These are phyloP conservation scores for Sanghuangporus baumii DNA, from an alignment of 1,284 basidiomycete species.

Conservation along the genomic window DNA sequence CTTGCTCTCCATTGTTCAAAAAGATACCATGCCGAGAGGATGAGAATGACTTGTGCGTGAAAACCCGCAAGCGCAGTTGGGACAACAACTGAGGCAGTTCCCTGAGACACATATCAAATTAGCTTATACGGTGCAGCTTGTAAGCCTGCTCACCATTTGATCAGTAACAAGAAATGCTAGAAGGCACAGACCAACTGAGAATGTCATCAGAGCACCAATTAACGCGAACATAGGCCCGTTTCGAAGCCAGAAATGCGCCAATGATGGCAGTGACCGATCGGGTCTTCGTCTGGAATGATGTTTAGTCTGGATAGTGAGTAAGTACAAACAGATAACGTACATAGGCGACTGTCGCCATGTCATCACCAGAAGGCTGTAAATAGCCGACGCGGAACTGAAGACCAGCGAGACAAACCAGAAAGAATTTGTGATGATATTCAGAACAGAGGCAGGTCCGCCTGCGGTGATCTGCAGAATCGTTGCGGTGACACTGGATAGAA, in stretches of 20 bases:
- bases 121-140: background rate
- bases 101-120: background rate
- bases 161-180: background rate
- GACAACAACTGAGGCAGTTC: background rate
- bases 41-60: background rate
- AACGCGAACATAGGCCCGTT: slow-evolving; percentile 1
- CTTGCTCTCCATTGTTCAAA: slow-evolving; percentile 1
- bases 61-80: background rate
- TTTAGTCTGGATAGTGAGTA: background rate
- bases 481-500: slow-evolving; percentile 10
- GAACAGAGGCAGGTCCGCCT: background rate
- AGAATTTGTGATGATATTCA: background rate
- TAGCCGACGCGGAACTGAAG: slow-evolving; percentile 8
- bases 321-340: background rate
- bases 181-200: background rate
- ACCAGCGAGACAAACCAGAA: slow-evolving; percentile 6
- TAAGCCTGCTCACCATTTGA: background rate
- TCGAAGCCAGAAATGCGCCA: background rate
- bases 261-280: background rate
- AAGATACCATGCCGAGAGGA: background rate
- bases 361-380: slow-evolving; percentile 7
- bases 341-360: slow-evolving; percentile 3
- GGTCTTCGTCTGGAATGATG: background rate
- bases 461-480: slow-evolving; percentile 8
- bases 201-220: background rate